Conservation (phyloP, 2,329 filamentous ascomycete genomes). For the Aulographum hederae region DNA sequence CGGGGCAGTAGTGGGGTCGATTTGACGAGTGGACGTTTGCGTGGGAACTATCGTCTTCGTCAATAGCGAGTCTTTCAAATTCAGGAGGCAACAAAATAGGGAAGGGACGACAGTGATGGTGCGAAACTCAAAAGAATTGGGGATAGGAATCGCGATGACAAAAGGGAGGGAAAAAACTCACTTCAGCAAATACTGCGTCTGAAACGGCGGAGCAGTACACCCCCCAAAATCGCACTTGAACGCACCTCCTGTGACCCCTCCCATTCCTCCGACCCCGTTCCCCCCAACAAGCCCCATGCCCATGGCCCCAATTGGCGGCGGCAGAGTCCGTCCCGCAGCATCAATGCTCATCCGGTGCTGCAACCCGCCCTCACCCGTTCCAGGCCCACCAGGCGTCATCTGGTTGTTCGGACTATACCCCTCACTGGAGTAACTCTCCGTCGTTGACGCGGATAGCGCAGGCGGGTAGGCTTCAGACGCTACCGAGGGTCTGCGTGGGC, state of each 20-base stretch:
- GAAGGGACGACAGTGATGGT: too few species aligned
- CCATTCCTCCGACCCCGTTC: too few species aligned
- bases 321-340: conserved; percentile 7
- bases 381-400: too few species aligned
- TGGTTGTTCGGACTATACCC: too few species aligned
- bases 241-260: conserved; percentile 25
- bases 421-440: too few species aligned
- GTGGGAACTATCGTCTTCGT: conserved; percentile 40
- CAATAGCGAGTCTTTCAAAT: background rate
- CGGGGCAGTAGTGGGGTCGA: conserved; percentile 45
- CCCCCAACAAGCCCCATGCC: too few species aligned
- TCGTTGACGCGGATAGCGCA: background rate
- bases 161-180: conserved; percentile 16
- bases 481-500: conserved; percentile 12
- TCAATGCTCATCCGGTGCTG: background rate
- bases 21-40: conserved; percentile 47
- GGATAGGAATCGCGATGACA: background rate
- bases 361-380: too few species aligned
- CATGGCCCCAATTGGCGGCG: background rate
- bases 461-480: conserved; percentile 14
- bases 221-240: conserved; percentile 43
- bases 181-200: conserved; percentile 62
- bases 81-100: too few species aligned
- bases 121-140: too few species aligned
- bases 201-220: conserved; percentile 56